Conservation (phyloP, 2,329 filamentous ascomycete species). For the Penicillium palitans region DNA sequence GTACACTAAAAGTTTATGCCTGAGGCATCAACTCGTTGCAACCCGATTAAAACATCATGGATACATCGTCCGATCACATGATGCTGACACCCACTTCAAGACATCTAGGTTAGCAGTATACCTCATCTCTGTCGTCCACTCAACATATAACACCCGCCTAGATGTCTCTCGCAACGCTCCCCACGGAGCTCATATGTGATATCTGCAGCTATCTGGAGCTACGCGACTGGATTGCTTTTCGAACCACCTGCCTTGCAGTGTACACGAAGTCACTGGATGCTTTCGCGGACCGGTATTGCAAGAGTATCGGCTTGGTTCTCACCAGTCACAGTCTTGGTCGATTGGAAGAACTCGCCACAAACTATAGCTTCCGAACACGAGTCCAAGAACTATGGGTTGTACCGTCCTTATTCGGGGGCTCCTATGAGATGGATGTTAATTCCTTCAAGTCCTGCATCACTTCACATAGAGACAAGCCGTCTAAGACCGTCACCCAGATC, state of each 20-base stretch:
- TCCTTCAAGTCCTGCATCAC: not conserved
- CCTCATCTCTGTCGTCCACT: not conserved
- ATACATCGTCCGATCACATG: not conserved
- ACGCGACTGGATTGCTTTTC: not conserved
- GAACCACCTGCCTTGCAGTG: not conserved
- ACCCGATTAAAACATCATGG: not conserved
- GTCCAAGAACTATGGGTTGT: constrained; percentile 3
- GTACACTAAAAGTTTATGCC: too few relatives aligned
- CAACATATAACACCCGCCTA: not conserved
- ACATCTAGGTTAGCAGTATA: not conserved
- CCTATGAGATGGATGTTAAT: not conserved
- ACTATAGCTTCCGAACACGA: not conserved
- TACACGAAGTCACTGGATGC: constrained; percentile 1
- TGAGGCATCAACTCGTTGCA: not conserved
- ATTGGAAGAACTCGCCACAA: not conserved
- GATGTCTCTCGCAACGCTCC: not conserved
- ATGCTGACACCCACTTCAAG: not conserved
- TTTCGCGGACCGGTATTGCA: constrained; percentile 1
- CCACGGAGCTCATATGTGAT: not conserved
- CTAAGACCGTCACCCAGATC: not conserved
- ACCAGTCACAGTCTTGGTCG: constrained; percentile 1
- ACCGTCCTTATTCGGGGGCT: not conserved
- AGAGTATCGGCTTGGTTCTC: not conserved
- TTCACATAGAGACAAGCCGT: not conserved
- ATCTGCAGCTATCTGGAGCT: not conserved